Percentiles rank a stretch among this genome's conserved stretches.
phyloP scores from a whole-genome alignment of 169 alveolate species.

The Plasmodium relictum region DNA sequence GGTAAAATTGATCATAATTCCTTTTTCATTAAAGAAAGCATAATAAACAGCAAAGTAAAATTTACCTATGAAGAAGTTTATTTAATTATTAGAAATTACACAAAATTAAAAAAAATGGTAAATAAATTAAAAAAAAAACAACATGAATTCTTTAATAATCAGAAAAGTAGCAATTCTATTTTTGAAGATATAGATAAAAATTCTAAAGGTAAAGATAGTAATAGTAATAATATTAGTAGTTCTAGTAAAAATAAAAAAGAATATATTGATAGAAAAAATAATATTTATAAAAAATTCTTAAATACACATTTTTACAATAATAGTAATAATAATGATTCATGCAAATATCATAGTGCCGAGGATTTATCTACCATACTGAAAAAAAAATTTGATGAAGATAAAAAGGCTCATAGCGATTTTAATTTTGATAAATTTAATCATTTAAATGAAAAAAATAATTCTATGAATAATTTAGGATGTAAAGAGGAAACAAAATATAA shows the following conservation, averaged over 20 bases:
- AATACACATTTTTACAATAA: slow-evolving; percentile 33
- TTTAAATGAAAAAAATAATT: background rate
- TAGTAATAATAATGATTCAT: background rate
- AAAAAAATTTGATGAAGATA: background rate
- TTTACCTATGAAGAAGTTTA: slow-evolving; percentile 73
- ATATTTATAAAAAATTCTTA: slow-evolving; percentile 34
- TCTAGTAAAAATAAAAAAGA: background rate
- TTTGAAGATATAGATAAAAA: no score
- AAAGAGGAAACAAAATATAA: no score
- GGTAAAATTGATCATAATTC: slow-evolving; percentile 68
- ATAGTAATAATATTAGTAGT: no score
- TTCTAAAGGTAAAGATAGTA: background rate
- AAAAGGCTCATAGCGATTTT: background rate
- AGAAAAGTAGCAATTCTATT: no score
- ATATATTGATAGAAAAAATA: slow-evolving; percentile 9
- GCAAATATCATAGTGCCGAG: background rate
- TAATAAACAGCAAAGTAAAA: slow-evolving; percentile 57
- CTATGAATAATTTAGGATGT: background rate
- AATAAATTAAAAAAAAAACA: slow-evolving; percentile 30
- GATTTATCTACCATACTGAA: background rate
- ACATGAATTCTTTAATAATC: background rate
- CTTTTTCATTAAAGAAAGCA: slow-evolving; percentile 56
- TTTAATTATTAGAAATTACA: slow-evolving; percentile 16
- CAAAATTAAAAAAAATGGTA: slow-evolving; percentile 28
- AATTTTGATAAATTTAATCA: background rate